phyloP scores from a whole-genome alignment of 2,329 filamentous ascomycete genomes.

The Colletotrichum aenigma region DNA sequence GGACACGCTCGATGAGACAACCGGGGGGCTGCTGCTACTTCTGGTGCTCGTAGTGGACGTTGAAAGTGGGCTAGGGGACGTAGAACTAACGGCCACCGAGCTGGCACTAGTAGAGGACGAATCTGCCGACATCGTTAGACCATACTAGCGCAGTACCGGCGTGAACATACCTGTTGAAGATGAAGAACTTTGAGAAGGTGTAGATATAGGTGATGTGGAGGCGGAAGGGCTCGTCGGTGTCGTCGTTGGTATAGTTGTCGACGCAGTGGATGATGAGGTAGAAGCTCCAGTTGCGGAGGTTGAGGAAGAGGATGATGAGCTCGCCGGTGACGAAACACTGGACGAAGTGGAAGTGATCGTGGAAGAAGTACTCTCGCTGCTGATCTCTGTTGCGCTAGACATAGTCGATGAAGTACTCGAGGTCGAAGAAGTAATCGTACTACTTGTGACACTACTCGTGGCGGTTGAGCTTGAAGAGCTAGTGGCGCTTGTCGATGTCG shows the following conservation, averaged over 20 bases:
- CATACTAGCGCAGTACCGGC: fast-evolving
- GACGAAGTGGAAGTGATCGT: not conserved
- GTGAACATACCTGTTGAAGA: not conserved
- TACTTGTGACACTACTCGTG: not conserved
- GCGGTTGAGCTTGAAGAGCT: not conserved
- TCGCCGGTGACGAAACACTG: not conserved
- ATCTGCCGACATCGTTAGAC: not conserved
- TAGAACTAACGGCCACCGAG: not conserved
- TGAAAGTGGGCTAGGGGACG: not conserved
- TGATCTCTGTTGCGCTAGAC: not conserved
- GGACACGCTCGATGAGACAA: not conserved
- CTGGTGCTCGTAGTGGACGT: not conserved
- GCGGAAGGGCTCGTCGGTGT: too few species aligned
- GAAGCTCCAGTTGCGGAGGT: not conserved
- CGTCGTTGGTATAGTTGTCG: too few species aligned
- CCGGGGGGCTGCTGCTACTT: not conserved
- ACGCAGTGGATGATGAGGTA: too few species aligned
- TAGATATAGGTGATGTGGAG: not conserved
- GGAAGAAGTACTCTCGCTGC: not conserved
- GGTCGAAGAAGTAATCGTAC: not conserved
- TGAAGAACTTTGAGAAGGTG: not conserved
- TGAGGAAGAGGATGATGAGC: not conserved
- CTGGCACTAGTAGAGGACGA: not conserved
- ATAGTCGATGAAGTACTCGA: not conserved
- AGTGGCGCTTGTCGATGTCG: not conserved